A percentile compares a stretch with the other conserved stretches of the same genome.
Conservation (phyloP, 2,329 filamentous ascomycete species). For the Stachybotrys chartarum region DNA sequence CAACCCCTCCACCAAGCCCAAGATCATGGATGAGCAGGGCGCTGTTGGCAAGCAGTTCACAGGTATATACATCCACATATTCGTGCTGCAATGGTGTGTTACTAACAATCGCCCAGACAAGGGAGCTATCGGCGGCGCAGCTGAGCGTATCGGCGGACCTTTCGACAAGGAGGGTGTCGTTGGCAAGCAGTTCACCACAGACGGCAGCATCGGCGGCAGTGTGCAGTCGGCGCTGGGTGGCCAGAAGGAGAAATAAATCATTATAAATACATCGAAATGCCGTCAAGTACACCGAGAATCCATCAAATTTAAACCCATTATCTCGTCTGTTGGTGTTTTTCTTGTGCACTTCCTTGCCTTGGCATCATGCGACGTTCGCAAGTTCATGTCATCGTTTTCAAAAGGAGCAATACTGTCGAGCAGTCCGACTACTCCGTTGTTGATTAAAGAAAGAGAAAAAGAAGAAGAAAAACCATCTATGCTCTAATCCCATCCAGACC, state of each 20-base stretch:
- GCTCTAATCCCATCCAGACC: background rate
- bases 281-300: too few species aligned
- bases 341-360: too few species aligned
- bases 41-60: constrained; percentile 50
- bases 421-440: too few species aligned
- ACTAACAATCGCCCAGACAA: constrained; percentile 21
- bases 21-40: constrained; percentile 40
- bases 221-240: constrained; percentile 40
- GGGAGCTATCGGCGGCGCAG: constrained; percentile 42
- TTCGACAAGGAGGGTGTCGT: constrained; percentile 43
- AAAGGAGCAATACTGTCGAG: too few species aligned
- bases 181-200: constrained; percentile 47
- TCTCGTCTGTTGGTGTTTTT: too few species aligned
- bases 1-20: constrained; percentile 18
- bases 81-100: accelerated
- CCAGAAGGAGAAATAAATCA: constrained; percentile 14
- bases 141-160: constrained; percentile 42
- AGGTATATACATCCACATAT: constrained; percentile 18
- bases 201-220: constrained; percentile 44
- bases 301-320: too few species aligned
- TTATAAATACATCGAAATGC: too few species aligned
- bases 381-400: too few species aligned
- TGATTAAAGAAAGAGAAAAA: too few species aligned
- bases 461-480: background rate
- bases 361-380: too few species aligned